Evolutionary conservation across 2,329 filamentous ascomycete species (phyloP).

Genomic region (Pestalotiopsis sp.): DNA sequence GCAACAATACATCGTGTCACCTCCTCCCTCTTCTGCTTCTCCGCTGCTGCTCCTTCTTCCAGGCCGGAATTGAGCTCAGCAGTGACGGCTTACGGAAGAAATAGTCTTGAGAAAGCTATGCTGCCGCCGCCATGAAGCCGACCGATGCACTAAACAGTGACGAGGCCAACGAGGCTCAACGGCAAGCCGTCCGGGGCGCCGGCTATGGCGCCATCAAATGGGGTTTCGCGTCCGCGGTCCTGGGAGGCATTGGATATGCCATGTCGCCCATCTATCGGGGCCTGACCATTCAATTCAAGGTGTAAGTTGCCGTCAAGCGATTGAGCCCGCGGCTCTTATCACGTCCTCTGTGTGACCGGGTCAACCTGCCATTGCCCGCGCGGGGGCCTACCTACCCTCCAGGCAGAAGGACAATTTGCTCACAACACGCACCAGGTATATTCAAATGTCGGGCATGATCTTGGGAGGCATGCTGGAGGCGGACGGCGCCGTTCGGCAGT

Average conservation of each 20-base stretch:
- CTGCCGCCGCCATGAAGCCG: conserved; percentile 28
- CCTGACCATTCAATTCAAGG: conserved; percentile 76
- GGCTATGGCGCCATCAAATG: conserved; percentile 71
- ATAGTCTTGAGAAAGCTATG: not conserved
- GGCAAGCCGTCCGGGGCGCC: conserved; percentile 72
- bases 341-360: not conserved
- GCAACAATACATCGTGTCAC: not conserved
- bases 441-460: conserved; percentile 88
- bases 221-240: conserved; percentile 66
- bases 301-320: conserved; percentile 51
- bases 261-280: conserved; percentile 74
- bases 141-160: conserved; percentile 64
- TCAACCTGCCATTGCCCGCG: too few relatives aligned
- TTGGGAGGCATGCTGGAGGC: conserved; percentile 77
- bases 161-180: conserved; percentile 71
- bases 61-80: not conserved
- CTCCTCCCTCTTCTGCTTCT: too few relatives aligned
- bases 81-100: too few relatives aligned
- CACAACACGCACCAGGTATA: conserved; percentile 57
- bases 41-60: not conserved
- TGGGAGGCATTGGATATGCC: conserved; percentile 64
- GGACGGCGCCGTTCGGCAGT: conserved; percentile 67
- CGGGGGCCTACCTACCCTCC: too few relatives aligned
- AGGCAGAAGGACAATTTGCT: not conserved
- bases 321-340: not conserved